Conservation (phyloP, 1,139 yeast genomes). For the Lodderomyces theae region DNA sequence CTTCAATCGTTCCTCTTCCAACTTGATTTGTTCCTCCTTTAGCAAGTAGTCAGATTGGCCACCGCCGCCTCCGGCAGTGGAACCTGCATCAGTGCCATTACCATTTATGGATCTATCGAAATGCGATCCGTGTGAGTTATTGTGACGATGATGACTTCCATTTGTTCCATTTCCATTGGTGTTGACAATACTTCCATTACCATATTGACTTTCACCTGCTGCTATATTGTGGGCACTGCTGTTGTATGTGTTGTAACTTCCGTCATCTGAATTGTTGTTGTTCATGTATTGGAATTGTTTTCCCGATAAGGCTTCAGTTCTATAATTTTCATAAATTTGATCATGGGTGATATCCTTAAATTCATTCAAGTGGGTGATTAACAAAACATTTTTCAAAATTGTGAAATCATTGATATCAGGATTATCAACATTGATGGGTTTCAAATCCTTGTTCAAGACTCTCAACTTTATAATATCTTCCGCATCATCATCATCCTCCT, state of each 20-base stretch:
- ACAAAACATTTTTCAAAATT: conserved; percentile 59
- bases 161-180: conserved; percentile 4
- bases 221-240: conserved; percentile 5
- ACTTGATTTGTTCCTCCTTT: conserved; percentile 76
- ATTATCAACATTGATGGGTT: conserved; percentile 52
- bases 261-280: conserved; percentile 9
- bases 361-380: conserved; percentile 78
- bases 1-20: conserved; percentile 75
- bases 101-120: background rate
- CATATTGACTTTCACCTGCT: conserved; percentile 1
- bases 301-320: conserved; percentile 62
- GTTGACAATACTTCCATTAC: conserved; percentile 7
- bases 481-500: conserved; percentile 33
- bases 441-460: conserved; percentile 34
- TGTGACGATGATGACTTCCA: conserved; percentile 5
- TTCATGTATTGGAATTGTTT: conserved; percentile 42
- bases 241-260: conserved; percentile 7
- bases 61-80: background rate
- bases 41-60: conserved; percentile 44
- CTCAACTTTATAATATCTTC: conserved; percentile 40
- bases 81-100: conserved; percentile 14
- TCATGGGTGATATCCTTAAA: conserved; percentile 70
- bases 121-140: background rate
- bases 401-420: conserved; percentile 62
- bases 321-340: conserved; percentile 63